Evolutionary conservation across 2,329 filamentous ascomycete species (phyloP), one percentile per base, ranked within the genome.

Genomic region (Emergomyces pasteurianus): DNA sequence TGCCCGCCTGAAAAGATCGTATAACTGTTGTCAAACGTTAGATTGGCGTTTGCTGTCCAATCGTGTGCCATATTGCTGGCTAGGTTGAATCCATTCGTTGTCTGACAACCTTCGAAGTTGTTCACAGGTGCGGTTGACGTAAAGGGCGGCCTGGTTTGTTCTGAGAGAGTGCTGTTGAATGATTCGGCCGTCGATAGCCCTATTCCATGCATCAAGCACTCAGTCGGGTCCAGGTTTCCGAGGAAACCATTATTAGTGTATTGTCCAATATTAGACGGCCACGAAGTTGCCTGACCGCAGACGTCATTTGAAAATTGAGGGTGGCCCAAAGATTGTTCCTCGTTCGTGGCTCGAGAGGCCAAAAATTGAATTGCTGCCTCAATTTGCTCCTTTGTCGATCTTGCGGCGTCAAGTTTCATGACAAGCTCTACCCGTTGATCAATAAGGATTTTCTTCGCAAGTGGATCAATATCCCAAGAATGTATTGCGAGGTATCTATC

Each of bases 401-500:
- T 71, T n/a, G 71, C 66, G 12, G 65, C 66, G 61, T 76, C 74
- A 31, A 75, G 58, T 57, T 75, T 72, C 53, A 70, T 67, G 7
- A 76, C 73, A 46, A 76, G 65, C 21, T 67, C 67, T 61, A 68
- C 71, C 16, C 74, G 69, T 50, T 74, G 72, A 23, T 73, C 70
- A 53, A 75, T 72, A 26, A 75, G 63, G 9, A 67, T 60, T 28
- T 70, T 68, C 58, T 74, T 74, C 18, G 69, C 69, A 9, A 64
- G 63, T n/a, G 68, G 66, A 34, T 71, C 71, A 50, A 75, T 67
- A 58, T 75, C 69, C 66, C 72, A 74, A 21, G 68, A 68, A 63
- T 75, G 70, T 49, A 76, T 62, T 6, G 74, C 74, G 63, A 74
- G 71, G 54, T 75, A 71, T 58, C 72, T 71, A 52, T 76, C 74